Evolutionary conservation across 1,139 yeast genomes (phyloP).

Genomic region (Saccharomyces hybrid): DNA sequence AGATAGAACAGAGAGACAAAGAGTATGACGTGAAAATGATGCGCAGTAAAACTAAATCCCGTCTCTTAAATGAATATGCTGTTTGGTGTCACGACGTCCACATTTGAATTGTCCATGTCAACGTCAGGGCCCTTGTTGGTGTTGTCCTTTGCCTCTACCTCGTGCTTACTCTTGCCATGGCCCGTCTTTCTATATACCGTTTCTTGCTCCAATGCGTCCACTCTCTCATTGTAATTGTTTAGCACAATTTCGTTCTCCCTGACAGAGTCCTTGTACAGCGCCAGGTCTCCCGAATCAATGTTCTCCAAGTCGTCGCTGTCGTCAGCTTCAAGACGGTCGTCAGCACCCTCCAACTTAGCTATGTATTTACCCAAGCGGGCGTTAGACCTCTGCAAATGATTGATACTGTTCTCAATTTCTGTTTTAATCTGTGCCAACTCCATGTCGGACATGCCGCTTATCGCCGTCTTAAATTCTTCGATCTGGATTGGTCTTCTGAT

Average conservation of each 20-base stretch:
- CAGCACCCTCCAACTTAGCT: conserved; percentile 23
- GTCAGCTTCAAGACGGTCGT: conserved; percentile 19
- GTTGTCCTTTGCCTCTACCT: conserved; percentile 3
- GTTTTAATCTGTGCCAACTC: conserved; percentile 27
- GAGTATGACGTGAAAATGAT: not conserved
- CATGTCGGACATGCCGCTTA: conserved; percentile 30
- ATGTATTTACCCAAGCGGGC: conserved; percentile 29
- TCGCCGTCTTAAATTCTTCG: conserved; percentile 34
- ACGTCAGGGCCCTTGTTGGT: conserved; percentile 1
- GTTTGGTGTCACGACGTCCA: conserved; percentile 5
- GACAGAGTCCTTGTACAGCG: conserved; percentile 32
- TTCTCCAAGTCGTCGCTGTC: conserved; percentile 22
- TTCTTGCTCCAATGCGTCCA: conserved; percentile 32
- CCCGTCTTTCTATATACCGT: conserved; percentile 15
- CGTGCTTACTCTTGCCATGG: conserved; percentile 1
- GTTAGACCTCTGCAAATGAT: conserved; percentile 34
- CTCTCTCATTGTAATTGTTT: conserved; percentile 32
- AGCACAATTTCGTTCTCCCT: conserved; percentile 34
- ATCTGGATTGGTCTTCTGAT: conserved; percentile 34
- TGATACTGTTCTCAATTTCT: conserved; percentile 31
- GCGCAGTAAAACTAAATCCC: not conserved
- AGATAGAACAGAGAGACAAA: not conserved
- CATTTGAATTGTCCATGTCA: conserved; percentile 5
- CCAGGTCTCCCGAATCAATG: conserved; percentile 26
- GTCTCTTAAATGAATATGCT: conserved; percentile 1